Conservation (phyloP, 768 basidiomycete species). For the Crassisporium funariophilum region DNA sequence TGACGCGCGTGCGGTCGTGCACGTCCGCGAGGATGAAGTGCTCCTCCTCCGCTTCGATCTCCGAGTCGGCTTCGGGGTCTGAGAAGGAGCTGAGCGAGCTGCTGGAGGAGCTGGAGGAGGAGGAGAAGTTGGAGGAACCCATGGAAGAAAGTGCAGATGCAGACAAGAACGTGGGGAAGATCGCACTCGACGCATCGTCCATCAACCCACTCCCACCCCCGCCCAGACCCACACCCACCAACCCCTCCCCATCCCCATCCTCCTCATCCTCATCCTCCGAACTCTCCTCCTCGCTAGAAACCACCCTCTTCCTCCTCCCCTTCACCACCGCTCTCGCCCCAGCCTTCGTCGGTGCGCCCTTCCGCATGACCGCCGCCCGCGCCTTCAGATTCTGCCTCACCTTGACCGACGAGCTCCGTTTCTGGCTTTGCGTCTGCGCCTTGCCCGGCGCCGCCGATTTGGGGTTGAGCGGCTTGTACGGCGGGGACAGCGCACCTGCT, state of each 20-base stretch:
- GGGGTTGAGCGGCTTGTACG: slow-evolving; percentile 15
- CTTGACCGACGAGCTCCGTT: slow-evolving; percentile 15
- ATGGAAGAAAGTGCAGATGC: slow-evolving; percentile 57
- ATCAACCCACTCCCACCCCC: too few relatives aligned
- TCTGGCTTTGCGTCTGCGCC: slow-evolving; percentile 9
- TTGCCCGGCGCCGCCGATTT: slow-evolving; percentile 19
- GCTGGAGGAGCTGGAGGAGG: slow-evolving; percentile 54
- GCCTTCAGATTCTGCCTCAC: slow-evolving; percentile 28
- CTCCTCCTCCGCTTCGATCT: slow-evolving; percentile 64
- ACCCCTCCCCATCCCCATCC: too few relatives aligned
- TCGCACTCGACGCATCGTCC: slow-evolving; percentile 34
- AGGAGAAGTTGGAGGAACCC: slow-evolving; percentile 40
- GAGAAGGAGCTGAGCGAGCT: slow-evolving; percentile 47
- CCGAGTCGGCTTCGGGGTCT: slow-evolving; percentile 56
- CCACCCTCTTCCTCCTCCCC: slow-evolving; percentile 19
- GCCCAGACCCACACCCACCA: too few relatives aligned
- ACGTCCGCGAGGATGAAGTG: slow-evolving; percentile 54
- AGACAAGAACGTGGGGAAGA: slow-evolving; percentile 69
- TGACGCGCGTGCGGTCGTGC: slow-evolving; percentile 53
- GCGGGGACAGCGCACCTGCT: too few relatives aligned
- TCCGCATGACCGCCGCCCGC: slow-evolving; percentile 18
- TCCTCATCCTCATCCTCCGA: too few relatives aligned
- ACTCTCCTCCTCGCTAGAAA: slow-evolving; percentile 29
- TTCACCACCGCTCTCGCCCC: too few relatives aligned
- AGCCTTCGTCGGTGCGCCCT: slow-evolving; percentile 18